A percentile compares a stretch with the other conserved stretches of the same genome.
These are phyloP conservation scores for Colletotrichum karsti DNA, from an alignment of 2,329 filamentous ascomycete species.

Conservation along the genomic window DNA sequence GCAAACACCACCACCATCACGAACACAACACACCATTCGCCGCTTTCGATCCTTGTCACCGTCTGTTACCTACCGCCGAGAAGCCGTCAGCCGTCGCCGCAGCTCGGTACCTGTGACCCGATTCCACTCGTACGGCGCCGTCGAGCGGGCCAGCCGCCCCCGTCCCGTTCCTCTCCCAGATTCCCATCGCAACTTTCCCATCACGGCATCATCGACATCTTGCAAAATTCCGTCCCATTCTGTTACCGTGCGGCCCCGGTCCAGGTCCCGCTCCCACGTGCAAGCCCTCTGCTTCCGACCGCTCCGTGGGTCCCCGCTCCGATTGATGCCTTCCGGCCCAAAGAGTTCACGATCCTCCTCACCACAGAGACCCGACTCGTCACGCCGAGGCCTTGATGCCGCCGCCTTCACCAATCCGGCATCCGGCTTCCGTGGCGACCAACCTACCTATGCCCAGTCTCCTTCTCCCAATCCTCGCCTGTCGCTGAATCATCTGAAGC, in stretches of 20 bases:
- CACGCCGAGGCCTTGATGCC: neutral
- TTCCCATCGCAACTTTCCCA: neutral
- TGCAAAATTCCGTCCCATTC: constrained; percentile 3
- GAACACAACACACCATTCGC: neutral
- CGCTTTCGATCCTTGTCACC: neutral
- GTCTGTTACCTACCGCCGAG: neutral
- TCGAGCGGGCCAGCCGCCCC: too few species aligned
- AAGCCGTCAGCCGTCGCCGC: neutral
- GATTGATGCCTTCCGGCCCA: constrained; percentile 28
- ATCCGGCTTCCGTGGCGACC: neutral
- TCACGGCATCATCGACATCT: neutral
- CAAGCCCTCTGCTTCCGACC: neutral
- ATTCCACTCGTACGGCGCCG: too few species aligned
- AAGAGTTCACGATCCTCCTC: constrained; percentile 24
- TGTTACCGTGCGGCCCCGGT: constrained; percentile 9
- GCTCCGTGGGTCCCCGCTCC: constrained; percentile 13
- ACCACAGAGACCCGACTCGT: constrained; percentile 6
- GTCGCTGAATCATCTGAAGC: constrained; percentile 21
- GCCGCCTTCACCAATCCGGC: neutral
- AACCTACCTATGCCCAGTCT: too few species aligned
- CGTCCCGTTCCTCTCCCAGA: too few species aligned
- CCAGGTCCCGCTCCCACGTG: constrained; percentile 4
- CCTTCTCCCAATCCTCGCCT: neutral
- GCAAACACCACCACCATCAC: neutral
- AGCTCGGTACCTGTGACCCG: too few species aligned